Base-by-base conservation (phyloP, 2,329 filamentous ascomycete genomes). In the Coniochaeta prunicola region DNA sequence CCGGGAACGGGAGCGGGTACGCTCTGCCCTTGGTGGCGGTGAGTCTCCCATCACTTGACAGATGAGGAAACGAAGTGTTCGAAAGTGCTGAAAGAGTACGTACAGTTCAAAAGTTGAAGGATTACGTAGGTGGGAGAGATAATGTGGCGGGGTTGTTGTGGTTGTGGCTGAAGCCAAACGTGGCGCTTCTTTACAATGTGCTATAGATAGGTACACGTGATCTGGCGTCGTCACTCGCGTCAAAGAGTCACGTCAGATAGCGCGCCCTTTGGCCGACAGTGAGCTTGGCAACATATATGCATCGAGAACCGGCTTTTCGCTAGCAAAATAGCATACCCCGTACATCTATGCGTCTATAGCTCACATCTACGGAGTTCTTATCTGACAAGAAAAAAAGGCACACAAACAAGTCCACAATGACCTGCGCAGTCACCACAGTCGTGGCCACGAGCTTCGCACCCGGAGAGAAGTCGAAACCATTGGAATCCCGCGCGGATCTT, bases 1-100 rank as follows among this genome's bases (percentile, higher is more conserved):
- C 26, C 64, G 63, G 3, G 64, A 64, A 26, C 63, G 61, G 45
- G 64, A 66, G 12, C 65, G 61, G 54, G 64, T 62, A n/a, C 64
- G 56, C 36, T 40, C 36, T 54, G 59, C 58, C 9, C 21, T 45
- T 26, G 45, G 13, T 30, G 42, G 42, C 28, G 45, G 24, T 50
- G 45, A 50, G 45, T 50, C 45, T 21, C 45, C 45, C 45, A 50
- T 50, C 17, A 4, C 30, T 15, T 4, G 45, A n/a, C n/a, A n/a
- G n/a, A n/a, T n/a, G n/a, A n/a, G n/a, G n/a, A n/a, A n/a, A n/a
- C n/a, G n/a, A n/a, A n/a, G n/a, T n/a, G n/a, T n/a, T n/a, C n/a
- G n/a, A n/a, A n/a, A n/a, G n/a, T n/a, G n/a, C n/a, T n/a, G n/a
- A n/a, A n/a, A n/a, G n/a, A n/a, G n/a, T n/a, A n/a, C n/a, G n/a